phyloP scores from a whole-genome alignment of 257 asterid genomes.

The Nicotiana tomentosiformis region DNA sequence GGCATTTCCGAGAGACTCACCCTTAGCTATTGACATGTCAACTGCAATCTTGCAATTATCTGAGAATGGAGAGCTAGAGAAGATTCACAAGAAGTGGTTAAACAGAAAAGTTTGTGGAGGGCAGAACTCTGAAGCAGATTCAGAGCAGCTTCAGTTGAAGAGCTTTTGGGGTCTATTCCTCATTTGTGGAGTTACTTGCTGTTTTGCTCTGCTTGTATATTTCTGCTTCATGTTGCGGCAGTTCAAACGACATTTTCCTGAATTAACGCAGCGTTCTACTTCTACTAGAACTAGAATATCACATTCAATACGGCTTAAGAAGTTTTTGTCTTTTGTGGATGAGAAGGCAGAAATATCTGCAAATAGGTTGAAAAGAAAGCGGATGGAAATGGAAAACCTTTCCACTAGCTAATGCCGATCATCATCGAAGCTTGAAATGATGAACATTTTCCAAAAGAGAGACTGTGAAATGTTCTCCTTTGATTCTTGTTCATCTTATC shows the following conservation, averaged over 20 bases:
- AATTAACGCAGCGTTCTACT: conserved; percentile 13
- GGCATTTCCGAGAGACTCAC: conserved; percentile 38
- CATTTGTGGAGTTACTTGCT: conserved; percentile 40
- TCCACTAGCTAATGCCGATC: background rate
- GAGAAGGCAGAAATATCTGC: conserved; percentile 53
- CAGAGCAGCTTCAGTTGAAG: conserved; percentile 36
- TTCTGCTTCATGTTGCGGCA: conserved; percentile 27
- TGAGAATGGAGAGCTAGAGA: conserved; percentile 31
- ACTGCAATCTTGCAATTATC: conserved; percentile 27
- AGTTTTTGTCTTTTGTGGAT: conserved; percentile 48
- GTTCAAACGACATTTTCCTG: conserved; percentile 31
- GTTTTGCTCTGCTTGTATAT: conserved; percentile 33
- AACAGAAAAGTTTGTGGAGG: conserved; percentile 25
- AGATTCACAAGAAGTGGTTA: conserved; percentile 26
- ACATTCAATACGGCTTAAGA: conserved; percentile 22
- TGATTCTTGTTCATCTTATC: background rate
- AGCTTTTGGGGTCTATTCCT: conserved; percentile 71
- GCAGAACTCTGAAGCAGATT: conserved; percentile 14
- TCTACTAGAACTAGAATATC: conserved; percentile 6
- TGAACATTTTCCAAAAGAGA: background rate
- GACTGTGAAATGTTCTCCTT: background rate
- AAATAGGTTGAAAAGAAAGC: conserved; percentile 48
- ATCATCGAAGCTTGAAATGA: background rate
- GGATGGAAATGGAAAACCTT: conserved; percentile 15
- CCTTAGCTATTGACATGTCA: conserved; percentile 32